Base-by-base conservation (phyloP, 2,329 filamentous ascomycete species). In the Botryotinia calthae region DNA sequence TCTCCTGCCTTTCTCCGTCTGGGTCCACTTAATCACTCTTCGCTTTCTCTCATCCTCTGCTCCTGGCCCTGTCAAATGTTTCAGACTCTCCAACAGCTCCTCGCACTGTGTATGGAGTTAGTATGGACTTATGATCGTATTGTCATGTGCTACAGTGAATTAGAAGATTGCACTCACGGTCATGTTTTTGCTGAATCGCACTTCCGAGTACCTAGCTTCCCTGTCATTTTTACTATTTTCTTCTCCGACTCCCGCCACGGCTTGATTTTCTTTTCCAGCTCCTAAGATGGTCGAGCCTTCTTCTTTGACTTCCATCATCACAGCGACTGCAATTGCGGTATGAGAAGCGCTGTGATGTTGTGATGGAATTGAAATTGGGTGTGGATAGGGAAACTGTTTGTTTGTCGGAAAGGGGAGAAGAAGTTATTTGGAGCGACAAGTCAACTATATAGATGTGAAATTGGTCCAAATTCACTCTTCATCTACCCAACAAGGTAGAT, bases 21-120 rank as follows among this genome's bases (percentile, higher is more conserved):
- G 59, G 34, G 59, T 42, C 25, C 37, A 28, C 34, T 28, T 28
- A 10, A 63, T 63, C 8, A 63, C 25, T 28, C 59, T 63, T 42
- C 59, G 37, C 37, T 63, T 63, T n/a, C 16, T 63, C 25, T 63
- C 59, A 42, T 63, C 59, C 25, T 63, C 59, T 63, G 59, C 59
- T 63, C 59, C 59, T 42, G 59, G 59, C 8, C 59, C 37, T 4
- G 16, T 42, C 16, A 63, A 42, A 18, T 28, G 9, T 42, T 63
- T 63, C 25, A 63, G 44, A 63, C 37, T 63, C 59, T 63, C 59
- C 14, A 63, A 42, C 37, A 42, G 37, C 37, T 63, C 34, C 37
- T 63, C 37, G 7, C 25, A 20, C 59, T 63, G 18, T n/a, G 16
- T 40, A n/a, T 56, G n/a, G 2, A 20, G 14, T 63, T 16, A 63